A percentile compares a stretch with the other conserved stretches of the same genome.
Conservation (phyloP, 2,329 filamentous ascomycete genomes). For the Aspergillus udagawae region DNA sequence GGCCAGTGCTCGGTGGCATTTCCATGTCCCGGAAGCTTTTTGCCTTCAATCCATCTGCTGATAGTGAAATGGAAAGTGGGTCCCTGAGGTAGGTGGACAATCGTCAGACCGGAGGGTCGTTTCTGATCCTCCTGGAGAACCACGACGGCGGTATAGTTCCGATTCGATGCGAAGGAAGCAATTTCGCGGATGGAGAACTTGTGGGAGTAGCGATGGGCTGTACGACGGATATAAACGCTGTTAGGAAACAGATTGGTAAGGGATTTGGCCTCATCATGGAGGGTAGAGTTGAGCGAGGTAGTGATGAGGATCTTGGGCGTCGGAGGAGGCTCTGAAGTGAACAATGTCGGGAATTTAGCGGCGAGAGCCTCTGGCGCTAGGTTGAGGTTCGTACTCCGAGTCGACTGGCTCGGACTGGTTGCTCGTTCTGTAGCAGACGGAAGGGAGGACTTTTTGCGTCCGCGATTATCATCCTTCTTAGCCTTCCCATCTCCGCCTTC, state of each 20-base stretch:
- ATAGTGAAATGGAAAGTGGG: conserved; percentile 93
- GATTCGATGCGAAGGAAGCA: conserved; percentile 73
- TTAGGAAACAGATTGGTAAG: conserved; percentile 80
- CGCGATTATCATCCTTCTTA: conserved; percentile 32
- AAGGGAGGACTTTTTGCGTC: conserved; percentile 31
- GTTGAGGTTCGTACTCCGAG: conserved; percentile 56
- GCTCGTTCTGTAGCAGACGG: conserved; percentile 46
- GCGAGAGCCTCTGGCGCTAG: conserved; percentile 59
- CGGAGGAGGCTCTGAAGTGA: conserved; percentile 49
- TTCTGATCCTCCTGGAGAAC: conserved; percentile 89
- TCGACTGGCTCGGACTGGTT: conserved; percentile 53
- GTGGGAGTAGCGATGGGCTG: conserved; percentile 76
- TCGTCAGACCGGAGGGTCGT: conserved; percentile 72
- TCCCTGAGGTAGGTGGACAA: conserved; percentile 77
- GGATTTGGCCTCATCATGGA: conserved; percentile 77
- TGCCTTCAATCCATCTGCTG: conserved; percentile 84
- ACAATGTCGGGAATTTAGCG: conserved; percentile 58
- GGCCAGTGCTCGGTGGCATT: conserved; percentile 87
- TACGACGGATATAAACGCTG: conserved; percentile 75
- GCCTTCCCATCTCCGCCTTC: conserved; percentile 29
- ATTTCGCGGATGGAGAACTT: conserved; percentile 94
- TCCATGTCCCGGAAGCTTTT: conserved; percentile 82
- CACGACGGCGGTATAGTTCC: conserved; percentile 77
- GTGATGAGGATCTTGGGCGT: conserved; percentile 86
- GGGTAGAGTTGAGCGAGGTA: conserved; percentile 80